phyloP scores from a whole-genome alignment of 2,329 filamentous ascomycete species.

The Periconia macrospinosa region DNA sequence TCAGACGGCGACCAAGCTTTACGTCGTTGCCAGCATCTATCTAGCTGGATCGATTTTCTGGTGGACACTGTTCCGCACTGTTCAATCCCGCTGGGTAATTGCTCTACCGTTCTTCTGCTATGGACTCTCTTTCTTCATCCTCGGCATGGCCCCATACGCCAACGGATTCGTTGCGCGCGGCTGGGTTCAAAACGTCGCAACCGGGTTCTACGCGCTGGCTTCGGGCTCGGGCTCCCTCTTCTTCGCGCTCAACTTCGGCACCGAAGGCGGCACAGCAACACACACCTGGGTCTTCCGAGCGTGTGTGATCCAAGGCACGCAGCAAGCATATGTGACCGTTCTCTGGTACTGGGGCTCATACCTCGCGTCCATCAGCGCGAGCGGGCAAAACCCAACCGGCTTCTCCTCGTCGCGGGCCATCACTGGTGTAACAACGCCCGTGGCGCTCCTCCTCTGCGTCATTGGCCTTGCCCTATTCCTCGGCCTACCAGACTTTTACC shows the following conservation, averaged over 20 bases:
- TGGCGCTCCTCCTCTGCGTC: constrained; percentile 60
- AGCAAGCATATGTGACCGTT: constrained; percentile 66
- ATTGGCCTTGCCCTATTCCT: constrained; percentile 59
- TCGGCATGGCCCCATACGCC: constrained; percentile 64
- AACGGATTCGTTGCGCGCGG: constrained; percentile 43
- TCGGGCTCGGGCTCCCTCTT: constrained; percentile 66
- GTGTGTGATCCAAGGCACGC: constrained; percentile 66
- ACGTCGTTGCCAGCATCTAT: constrained; percentile 21
- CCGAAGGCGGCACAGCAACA: constrained; percentile 64
- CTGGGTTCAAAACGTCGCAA: constrained; percentile 64
- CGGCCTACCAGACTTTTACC: constrained; percentile 69
- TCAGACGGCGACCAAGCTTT: constrained; percentile 21
- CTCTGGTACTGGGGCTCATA: constrained; percentile 69
- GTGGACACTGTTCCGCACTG: constrained; percentile 64
- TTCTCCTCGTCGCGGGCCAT: constrained; percentile 22
- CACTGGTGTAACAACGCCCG: constrained; percentile 59
- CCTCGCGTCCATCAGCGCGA: constrained; percentile 50
- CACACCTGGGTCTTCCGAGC: constrained; percentile 70
- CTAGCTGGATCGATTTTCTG: constrained; percentile 49
- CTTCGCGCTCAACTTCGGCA: constrained; percentile 69
- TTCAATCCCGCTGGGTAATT: constrained; percentile 61
- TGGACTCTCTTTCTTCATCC: constrained; percentile 63
- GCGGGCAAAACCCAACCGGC: constrained; percentile 42
- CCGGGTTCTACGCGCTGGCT: constrained; percentile 63
- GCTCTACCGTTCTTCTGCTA: constrained; percentile 66